Conservation (phyloP, 106 monocot genomes). For the Apostasia shenzhenica region DNA sequence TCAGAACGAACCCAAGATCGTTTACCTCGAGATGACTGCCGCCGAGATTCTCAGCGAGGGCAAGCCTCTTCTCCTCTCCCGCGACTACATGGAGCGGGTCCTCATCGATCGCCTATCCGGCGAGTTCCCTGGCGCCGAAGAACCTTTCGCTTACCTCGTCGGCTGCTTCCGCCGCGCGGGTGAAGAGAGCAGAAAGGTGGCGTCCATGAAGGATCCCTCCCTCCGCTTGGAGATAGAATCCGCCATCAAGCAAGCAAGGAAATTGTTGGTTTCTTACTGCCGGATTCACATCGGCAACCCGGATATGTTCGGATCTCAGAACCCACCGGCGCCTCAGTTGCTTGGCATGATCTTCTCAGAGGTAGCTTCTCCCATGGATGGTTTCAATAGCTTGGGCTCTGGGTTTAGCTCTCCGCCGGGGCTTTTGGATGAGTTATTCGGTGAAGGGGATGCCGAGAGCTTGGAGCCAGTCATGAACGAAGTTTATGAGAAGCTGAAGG, state of each 20-base stretch:
- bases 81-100: conserved; percentile 60
- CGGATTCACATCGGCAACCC: conserved; percentile 77
- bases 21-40: conserved; percentile 80
- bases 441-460: conserved; percentile 55
- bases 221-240: conserved; percentile 50
- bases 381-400: conserved; percentile 25
- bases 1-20: conserved; percentile 16
- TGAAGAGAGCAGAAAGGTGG: conserved; percentile 59
- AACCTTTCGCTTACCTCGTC: conserved; percentile 58
- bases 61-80: conserved; percentile 50
- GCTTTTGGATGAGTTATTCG: conserved; percentile 80
- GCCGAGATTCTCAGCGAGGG: conserved; percentile 90
- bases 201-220: conserved; percentile 58
- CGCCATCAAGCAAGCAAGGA: conserved; percentile 35
- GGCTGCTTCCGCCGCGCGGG: conserved; percentile 53
- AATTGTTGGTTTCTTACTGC: conserved; percentile 50
- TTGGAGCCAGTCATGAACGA: conserved; percentile 52
- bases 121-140: conserved; percentile 22
- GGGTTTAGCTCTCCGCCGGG: conserved; percentile 41
- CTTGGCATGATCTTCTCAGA: conserved; percentile 54
- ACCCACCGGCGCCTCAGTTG: conserved; percentile 19
- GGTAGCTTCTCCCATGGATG: conserved; percentile 48
- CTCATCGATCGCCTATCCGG: conserved; percentile 84
- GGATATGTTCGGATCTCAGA: conserved; percentile 39
- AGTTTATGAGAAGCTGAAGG: conserved; percentile 53